Base-by-base conservation (phyloP, 371 early-diverging fungal species). In the Umbelopsis sp. region DNA sequence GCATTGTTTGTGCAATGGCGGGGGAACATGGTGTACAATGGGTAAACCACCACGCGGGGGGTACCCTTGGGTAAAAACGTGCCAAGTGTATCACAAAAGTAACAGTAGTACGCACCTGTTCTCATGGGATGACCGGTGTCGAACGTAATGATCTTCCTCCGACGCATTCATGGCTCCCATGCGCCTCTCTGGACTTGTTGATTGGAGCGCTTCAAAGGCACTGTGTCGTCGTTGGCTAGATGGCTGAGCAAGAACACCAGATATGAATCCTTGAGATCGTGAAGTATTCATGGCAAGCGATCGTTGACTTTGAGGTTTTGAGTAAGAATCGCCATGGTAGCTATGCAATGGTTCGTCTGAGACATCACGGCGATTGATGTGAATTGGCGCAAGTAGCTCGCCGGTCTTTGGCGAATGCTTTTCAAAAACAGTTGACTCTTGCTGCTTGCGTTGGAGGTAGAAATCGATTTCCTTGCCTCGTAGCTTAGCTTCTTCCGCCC, bases 401-500 rank as follows among this genome's bases (percentile, higher is more conserved):
- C 35, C n/a, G 6, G 32, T 35, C 18, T 29, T 35, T 35, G 57
- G 35, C 10, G 57, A 6, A 14, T 14, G 29, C 35, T 35, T 57
- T 3, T 57, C 57, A 24, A 57, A 35, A 6, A 29, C 29, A 0
- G 35, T 8, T 0, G 29, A 18, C 18, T 35, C 35, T 18, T 29
- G 35, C 12, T 57, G 57, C 35, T 37, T 57, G 24, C 50, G 65
- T 44, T 76, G 76, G 16, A 76, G 41, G 44, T 73, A 74, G 25
- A 76, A 37, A 67, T 85, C 84, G 24, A 87, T 67, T 65, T 87
- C 85, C 73, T 80, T 80, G 45, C 79, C 75, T 65, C 81, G 80
- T 65, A 86, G 68, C 65, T 78, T 80, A 9, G 87, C 86, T 73
- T 87, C 87, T 66, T 87, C 87, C 12, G 87, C 81, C 73, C 79